These are phyloP conservation scores for Didymella keratinophila DNA, from an alignment of 2,329 filamentous ascomycete species.

Conservation along the genomic window DNA sequence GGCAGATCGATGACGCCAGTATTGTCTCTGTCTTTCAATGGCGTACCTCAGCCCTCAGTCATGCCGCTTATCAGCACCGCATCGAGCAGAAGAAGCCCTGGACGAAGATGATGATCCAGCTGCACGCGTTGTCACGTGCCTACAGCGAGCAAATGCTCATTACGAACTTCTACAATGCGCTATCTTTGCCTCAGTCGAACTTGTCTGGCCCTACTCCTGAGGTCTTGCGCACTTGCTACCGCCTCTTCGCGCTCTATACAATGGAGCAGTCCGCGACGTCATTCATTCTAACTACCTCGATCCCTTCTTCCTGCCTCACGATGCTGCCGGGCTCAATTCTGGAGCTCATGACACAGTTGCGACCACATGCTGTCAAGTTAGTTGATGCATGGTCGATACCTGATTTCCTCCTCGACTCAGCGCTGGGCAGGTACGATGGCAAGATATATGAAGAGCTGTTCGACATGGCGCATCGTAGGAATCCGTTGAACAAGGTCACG, in stretches of 20 bases:
- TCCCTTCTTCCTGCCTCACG: slow-evolving; percentile 54
- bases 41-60: slow-evolving; percentile 54
- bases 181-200: slow-evolving; percentile 29
- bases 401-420: slow-evolving; percentile 61
- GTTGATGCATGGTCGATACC: slow-evolving; percentile 63
- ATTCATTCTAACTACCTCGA: slow-evolving; percentile 56
- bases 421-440: slow-evolving; percentile 61
- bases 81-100: slow-evolving; percentile 57
- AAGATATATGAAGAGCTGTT: slow-evolving; percentile 63
- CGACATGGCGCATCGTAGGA: slow-evolving; percentile 59
- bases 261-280: slow-evolving; percentile 56
- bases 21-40: slow-evolving; percentile 57
- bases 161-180: slow-evolving; percentile 55
- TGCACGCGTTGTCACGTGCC: slow-evolving; percentile 54
- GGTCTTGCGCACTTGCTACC: slow-evolving; percentile 56
- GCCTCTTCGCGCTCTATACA: slow-evolving; percentile 58
- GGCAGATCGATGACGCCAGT: slow-evolving; percentile 47
- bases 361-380: slow-evolving; percentile 61
- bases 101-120: slow-evolving; percentile 56
- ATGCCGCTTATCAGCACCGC: slow-evolving; percentile 55
- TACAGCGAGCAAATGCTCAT: slow-evolving; percentile 61
- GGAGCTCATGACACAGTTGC: slow-evolving; percentile 57
- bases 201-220: slow-evolving; percentile 40
- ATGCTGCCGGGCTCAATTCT: slow-evolving; percentile 53
- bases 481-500: slow-evolving; percentile 60